Percentiles rank a stretch among this genome's conserved stretches.
These are phyloP conservation scores for Fusarium buharicum DNA, from an alignment of 2,329 filamentous ascomycete genomes.

Conservation along the genomic window DNA sequence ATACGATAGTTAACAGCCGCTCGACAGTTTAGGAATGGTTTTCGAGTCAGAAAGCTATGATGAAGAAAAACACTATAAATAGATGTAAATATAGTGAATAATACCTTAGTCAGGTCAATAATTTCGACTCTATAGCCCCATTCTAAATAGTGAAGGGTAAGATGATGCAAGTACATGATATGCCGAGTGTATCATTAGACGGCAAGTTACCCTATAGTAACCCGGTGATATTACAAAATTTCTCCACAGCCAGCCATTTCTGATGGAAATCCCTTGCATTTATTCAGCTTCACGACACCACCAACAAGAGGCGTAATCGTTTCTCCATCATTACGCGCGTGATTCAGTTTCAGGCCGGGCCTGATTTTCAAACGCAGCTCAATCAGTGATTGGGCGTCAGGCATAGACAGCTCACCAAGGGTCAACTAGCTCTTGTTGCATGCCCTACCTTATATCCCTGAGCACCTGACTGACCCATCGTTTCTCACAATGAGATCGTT, in stretches of 20 bases:
- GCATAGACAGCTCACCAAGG: conserved; percentile 5
- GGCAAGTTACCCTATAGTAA: conserved; percentile 32
- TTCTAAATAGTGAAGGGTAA: no score
- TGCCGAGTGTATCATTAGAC: neutral
- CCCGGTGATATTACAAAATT: conserved; percentile 15
- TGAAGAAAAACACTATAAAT: neutral
- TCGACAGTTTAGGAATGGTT: no score
- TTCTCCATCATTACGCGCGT: conserved; percentile 8
- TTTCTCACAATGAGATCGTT: conserved; percentile 38
- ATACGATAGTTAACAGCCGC: no score
- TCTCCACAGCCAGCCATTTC: conserved; percentile 29
- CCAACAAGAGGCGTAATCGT: conserved; percentile 14
- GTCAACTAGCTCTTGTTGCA: conserved; percentile 10
- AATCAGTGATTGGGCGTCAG: conserved; percentile 11
- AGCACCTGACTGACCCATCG: conserved; percentile 18
- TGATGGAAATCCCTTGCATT: conserved; percentile 31
- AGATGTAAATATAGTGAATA: neutral
- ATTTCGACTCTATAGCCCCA: neutral
- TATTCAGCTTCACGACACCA: conserved; percentile 25
- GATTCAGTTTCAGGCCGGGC: neutral
- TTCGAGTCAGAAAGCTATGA: neutral
- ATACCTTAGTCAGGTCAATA: neutral
- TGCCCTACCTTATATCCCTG: conserved; percentile 1
- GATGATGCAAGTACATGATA: no score
- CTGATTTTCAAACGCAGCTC: conserved; percentile 5